Evolutionary conservation across 2,329 filamentous ascomycete species (phyloP), one percentile per base, ranked within the genome.

Genomic region (Penicillium decumbens): DNA sequence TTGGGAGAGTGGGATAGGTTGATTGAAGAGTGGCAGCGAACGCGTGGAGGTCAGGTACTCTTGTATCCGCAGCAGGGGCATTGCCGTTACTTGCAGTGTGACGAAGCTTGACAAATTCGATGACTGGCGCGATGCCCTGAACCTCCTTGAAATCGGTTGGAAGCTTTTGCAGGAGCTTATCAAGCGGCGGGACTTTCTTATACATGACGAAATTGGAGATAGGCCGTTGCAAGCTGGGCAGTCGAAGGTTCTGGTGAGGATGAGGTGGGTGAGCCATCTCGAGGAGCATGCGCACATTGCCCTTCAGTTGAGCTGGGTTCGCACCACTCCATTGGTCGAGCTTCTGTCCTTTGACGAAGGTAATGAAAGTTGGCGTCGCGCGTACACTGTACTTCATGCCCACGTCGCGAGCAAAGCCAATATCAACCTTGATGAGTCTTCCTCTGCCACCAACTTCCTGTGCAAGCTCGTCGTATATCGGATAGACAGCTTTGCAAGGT

Each of bases 341-440:
- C 64, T 92, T 82, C 51, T 84, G 72, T 1, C 90, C 89, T 45
- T 80, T 84, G 7, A 92, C 71, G 64, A 91, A 95, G 0, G 89
- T 92, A 63, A 93, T 81, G 63, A 97, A 95, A 0, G 91, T 95
- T 0, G 92, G 92, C 0, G 91, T 95, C 3, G 85, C 85, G 2
- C 81, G 78, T 44, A 96, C 80, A 1, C 77, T 73, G 65, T 87
- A 95, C 51, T 78, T 79, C 37, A 76, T 76, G 23, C 78, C 83
- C 41, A 88, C 81, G 53, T 82, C 81, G 48, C 77, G 80, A 2
- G 85, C 83, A 10, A 78, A 73, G 13, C 82, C 83, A 41, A 89
- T 83, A 64, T 97, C 91, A 10, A 95, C 83, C 65, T 95, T 93
- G 72, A 96, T 84, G 41, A 96, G 79, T 0, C 82, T 74, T 3